phyloP scores from a whole-genome alignment of 208 protist genomes.

The Crithidia acanthocephali region DNA sequence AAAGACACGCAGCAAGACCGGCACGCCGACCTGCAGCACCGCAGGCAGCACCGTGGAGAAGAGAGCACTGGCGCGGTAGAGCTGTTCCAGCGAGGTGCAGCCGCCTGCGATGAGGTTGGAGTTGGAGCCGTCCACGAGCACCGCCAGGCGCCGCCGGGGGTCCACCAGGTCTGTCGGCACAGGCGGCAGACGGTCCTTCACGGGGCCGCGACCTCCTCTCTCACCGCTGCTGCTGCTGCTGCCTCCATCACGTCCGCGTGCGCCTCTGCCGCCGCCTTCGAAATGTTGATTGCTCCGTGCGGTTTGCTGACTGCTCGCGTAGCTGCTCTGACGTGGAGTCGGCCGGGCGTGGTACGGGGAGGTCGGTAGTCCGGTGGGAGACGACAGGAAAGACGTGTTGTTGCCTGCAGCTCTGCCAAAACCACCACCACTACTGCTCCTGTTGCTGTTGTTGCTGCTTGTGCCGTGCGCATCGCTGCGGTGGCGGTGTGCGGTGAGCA shows the following conservation, averaged over 20 bases:
- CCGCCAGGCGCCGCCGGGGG: constrained; percentile 72
- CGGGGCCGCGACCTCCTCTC: constrained; percentile 29
- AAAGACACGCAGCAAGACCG: constrained; percentile 83
- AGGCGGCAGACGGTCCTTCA: constrained; percentile 83
- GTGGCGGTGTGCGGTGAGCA: not conserved
- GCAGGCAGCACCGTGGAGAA: constrained; percentile 65
- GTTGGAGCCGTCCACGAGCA: constrained; percentile 80
- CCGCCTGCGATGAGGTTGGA: constrained; percentile 36
- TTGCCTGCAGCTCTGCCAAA: no score
- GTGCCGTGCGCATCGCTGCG: not conserved
- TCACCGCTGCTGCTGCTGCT: not conserved
- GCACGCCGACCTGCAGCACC: constrained; percentile 70
- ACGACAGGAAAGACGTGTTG: no score
- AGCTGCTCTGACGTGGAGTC: no score
- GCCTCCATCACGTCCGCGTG: not conserved
- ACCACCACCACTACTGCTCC: not conserved
- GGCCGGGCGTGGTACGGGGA: constrained; percentile 1
- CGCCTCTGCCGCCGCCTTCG: not conserved
- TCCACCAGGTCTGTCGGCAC: constrained; percentile 63
- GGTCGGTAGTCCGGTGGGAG: not conserved
- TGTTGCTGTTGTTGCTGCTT: not conserved
- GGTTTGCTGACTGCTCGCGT: no score
- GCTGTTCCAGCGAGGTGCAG: constrained; percentile 25
- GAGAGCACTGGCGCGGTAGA: constrained; percentile 39
- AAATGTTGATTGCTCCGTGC: no score